Conservation (phyloP, 306 rosid species). For the Morella rubra region DNA sequence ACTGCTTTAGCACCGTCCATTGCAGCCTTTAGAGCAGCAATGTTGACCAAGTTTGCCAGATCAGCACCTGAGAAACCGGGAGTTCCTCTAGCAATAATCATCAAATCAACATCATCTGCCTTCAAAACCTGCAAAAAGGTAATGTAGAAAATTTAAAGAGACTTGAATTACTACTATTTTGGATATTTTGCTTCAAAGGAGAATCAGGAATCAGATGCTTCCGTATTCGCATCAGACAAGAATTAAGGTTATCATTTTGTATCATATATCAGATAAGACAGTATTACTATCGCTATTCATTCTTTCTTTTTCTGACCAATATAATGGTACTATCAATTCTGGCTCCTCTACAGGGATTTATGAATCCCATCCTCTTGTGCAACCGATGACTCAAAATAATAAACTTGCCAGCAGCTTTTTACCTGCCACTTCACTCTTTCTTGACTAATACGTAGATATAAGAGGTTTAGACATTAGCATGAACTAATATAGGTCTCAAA, state of each 20-base stretch:
- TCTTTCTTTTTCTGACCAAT: not conserved
- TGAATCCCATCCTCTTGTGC: not conserved
- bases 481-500: not conserved
- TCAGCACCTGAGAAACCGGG: slow-evolving; percentile 93
- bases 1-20: slow-evolving; percentile 89
- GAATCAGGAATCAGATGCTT: not conserved
- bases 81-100: slow-evolving; percentile 80
- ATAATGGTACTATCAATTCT: not conserved
- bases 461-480: not conserved
- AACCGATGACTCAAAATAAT: not conserved
- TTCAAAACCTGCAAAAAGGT: slow-evolving; percentile 55
- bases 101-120: slow-evolving; percentile 80
- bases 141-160: slow-evolving; percentile 13
- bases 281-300: no score
- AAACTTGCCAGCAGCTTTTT: not conserved
- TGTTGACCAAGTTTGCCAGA: slow-evolving; percentile 83
- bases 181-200: not conserved
- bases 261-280: not conserved
- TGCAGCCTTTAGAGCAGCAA: slow-evolving; percentile 89
- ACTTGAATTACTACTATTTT: not conserved
- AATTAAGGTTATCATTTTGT: not conserved
- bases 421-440: not conserved
- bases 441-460: not conserved
- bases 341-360: not conserved
- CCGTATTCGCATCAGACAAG: not conserved